Evolutionary conservation across 176 grass and related monocot genomes (phyloP), one percentile per base, ranked within the genome.

Genomic region (Phragmites australis): DNA sequence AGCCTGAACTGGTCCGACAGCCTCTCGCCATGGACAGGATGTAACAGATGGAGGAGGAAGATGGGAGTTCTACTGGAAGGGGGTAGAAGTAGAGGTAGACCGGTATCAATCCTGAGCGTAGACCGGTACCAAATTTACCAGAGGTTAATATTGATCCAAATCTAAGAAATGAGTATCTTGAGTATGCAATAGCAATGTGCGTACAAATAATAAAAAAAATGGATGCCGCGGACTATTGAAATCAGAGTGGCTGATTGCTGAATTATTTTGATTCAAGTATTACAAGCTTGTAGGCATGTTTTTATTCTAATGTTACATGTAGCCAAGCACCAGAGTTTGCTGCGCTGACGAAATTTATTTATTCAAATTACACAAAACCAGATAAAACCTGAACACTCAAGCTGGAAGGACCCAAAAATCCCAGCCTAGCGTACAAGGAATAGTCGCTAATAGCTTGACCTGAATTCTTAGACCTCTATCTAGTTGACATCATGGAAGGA

Each of bases 401-500:
- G 78, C 69, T 85, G 82, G 86, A 88, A 87, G 19, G 56, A 88
- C 17, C 5, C 39, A 88, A 90, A 89, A 87, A 80, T 85, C 85
- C 77, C 85, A 84, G 71, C 88, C 87, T 39, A 57, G 22, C 25
- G 9, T 49, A 12, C 8, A 53, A 25, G 19, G 59, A 76, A 50
- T 46, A 18, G 68, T 30, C 11, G 14, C 44, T 63, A 37, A 44
- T 68, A 44, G 0, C 2, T 41, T 75, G 45, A 44, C 40, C 56
- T 42, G 16, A 34, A 42, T 12, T 34, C 18, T 67, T 8, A 17
- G 2, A 65, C 31, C 31, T 23, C 46, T 3, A 32, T 81, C 83
- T 98, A 98, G 78, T 44, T 83, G 25, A 98, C 84, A 26, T 98
- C 94, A 43, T 94, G 88, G 82, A 85, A 94, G 56, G 95, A 98